Evolutionary conservation across 495 filamentous ascomycete species (phyloP).

Genomic region (Talaromyces nanjingensis): DNA sequence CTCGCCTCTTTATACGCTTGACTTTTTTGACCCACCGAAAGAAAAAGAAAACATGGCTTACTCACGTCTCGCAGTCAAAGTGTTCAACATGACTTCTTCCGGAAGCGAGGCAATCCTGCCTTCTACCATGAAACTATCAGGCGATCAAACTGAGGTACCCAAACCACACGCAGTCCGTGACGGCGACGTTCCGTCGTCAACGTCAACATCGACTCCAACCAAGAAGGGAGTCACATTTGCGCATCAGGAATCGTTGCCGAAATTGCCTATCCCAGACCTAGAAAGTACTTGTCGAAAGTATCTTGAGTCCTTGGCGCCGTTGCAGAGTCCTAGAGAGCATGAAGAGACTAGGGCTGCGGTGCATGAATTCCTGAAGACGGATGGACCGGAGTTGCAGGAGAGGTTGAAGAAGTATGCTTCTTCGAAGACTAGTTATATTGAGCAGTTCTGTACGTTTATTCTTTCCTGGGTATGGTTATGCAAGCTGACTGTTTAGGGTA

Average conservation of each 20-base stretch:
- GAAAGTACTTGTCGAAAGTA: conserved; percentile 75
- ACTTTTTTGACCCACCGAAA: conserved; percentile 23
- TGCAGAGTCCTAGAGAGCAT: conserved; percentile 78
- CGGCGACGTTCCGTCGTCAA: background rate
- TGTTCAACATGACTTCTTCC: conserved; percentile 34
- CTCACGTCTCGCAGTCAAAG: conserved; percentile 35
- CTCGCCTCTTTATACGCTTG: conserved; percentile 69
- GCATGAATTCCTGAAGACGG: conserved; percentile 73
- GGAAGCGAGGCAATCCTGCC: conserved; percentile 7
- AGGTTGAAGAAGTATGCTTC: conserved; percentile 89
- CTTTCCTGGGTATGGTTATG: background rate
- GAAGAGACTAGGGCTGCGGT: conserved; percentile 75
- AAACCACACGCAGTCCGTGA: background rate
- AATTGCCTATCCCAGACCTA: conserved; percentile 91
- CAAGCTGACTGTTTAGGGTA: conserved; percentile 60
- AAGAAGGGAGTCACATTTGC: conserved; percentile 67
- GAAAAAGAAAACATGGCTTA: conserved; percentile 44
- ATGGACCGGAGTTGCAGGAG: conserved; percentile 82
- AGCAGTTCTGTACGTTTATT: conserved; percentile 87
- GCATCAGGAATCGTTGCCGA: conserved; percentile 79
- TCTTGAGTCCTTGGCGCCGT: conserved; percentile 67
- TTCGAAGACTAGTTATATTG: conserved; percentile 92
- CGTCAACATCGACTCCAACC: background rate
- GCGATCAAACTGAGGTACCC: conserved; percentile 24
- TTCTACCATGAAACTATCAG: conserved; percentile 8